Conservation (phyloP, 2,329 filamentous ascomycete genomes). For the Zymoseptoria passerinii region DNA sequence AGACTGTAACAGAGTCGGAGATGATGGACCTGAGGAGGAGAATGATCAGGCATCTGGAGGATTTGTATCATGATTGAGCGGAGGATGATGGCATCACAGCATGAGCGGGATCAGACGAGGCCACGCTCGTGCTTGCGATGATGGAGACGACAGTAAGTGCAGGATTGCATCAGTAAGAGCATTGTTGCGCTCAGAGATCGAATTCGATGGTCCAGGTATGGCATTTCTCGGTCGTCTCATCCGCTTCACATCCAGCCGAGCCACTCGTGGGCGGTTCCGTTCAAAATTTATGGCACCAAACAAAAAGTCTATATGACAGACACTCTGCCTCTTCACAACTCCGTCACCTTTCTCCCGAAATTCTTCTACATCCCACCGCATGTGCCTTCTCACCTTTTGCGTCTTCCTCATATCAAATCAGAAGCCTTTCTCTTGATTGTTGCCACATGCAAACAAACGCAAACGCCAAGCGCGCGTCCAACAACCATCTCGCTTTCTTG, state of each 20-base stretch:
- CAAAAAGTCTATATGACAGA: not conserved
- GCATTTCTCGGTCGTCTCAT: not conserved
- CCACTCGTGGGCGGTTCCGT: not conserved
- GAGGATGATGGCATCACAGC: not conserved
- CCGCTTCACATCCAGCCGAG: not conserved
- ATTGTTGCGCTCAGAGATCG: not conserved
- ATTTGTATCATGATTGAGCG: constrained; percentile 32
- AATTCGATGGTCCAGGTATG: not conserved
- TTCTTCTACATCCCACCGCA: not conserved
- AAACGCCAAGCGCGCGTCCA: not conserved
- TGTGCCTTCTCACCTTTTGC: not conserved
- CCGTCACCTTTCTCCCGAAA: not conserved
- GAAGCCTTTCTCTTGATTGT: not conserved
- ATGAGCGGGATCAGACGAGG: not conserved
- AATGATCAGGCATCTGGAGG: constrained; percentile 33
- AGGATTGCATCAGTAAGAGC: not conserved
- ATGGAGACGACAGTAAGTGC: not conserved
- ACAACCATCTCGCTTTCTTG: not conserved
- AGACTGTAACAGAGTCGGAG: constrained; percentile 26
- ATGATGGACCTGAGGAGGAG: constrained; percentile 27
- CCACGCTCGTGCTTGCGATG: not conserved
- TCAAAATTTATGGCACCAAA: not conserved
- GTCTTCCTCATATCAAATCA: not conserved
- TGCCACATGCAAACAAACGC: not conserved
- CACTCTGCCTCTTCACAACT: not conserved